phyloP scores from a whole-genome alignment of 2,329 filamentous ascomycete genomes.

The Tolypocladium tundrense region DNA sequence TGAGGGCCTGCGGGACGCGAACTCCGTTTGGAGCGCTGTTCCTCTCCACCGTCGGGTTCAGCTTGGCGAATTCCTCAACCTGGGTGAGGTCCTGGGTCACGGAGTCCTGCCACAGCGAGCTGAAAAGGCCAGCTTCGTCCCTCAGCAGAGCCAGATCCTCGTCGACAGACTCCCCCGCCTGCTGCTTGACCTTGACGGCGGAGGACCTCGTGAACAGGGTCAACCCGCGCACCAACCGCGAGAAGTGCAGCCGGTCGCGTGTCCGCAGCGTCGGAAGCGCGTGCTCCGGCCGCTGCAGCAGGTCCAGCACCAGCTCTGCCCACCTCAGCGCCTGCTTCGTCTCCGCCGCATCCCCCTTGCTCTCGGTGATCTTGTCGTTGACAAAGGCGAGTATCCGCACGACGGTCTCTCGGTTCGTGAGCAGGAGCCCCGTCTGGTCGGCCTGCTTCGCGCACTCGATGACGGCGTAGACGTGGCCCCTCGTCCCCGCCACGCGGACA shows the following conservation, averaged over 20 bases:
- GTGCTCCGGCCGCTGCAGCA: slow-evolving; percentile 36
- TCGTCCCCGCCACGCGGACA: slow-evolving; percentile 27
- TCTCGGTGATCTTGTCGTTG: slow-evolving; percentile 28
- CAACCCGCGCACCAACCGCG: slow-evolving; percentile 18
- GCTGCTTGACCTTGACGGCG: slow-evolving; percentile 13
- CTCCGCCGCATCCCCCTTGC: slow-evolving; percentile 20
- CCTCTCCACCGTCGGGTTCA: slow-evolving; percentile 12
- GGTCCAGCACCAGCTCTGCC: slow-evolving; percentile 36
- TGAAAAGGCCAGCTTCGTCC: slow-evolving; percentile 18
- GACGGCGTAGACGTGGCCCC: slow-evolving; percentile 32
- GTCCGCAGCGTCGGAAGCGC: slow-evolving; percentile 7
- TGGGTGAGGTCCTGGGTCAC: slow-evolving; percentile 9
- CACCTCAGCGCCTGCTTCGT: slow-evolving; percentile 33
- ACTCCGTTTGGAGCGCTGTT: slow-evolving; percentile 1
- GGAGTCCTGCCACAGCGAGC: slow-evolving; percentile 14
- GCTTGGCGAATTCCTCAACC: slow-evolving; percentile 12
- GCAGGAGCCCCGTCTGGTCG: slow-evolving; percentile 32
- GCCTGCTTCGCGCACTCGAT: slow-evolving; percentile 40
- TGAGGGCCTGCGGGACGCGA: slow-evolving; percentile 7
- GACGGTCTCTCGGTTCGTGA: slow-evolving; percentile 30
- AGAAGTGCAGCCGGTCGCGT: slow-evolving; percentile 12
- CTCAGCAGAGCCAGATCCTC: slow-evolving; percentile 12
- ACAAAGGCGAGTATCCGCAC: slow-evolving; percentile 15
- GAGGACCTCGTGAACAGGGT: slow-evolving; percentile 18
- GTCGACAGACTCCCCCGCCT: slow-evolving; percentile 12